These are phyloP conservation scores for Phoma sp. DNA, from an alignment of 2,329 filamentous ascomycete genomes.

Conservation along the genomic window DNA sequence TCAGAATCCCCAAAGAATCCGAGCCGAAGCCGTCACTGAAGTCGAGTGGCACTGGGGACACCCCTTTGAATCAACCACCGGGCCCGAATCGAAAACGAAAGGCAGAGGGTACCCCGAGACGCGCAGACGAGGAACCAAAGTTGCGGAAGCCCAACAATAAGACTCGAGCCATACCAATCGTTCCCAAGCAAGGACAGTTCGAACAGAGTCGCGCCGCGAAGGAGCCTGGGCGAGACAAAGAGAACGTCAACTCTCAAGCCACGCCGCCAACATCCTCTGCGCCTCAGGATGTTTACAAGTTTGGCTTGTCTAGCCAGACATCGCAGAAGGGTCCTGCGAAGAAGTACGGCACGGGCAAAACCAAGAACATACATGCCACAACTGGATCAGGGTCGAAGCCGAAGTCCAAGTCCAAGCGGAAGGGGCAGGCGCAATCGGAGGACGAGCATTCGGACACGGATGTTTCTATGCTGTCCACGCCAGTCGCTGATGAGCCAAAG, in stretches of 20 bases:
- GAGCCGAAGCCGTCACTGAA: neutral
- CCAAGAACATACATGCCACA: conserved; percentile 21
- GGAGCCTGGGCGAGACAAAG: conserved; percentile 22
- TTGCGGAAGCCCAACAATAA: conserved; percentile 7
- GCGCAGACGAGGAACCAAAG: neutral
- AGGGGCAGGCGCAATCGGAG: neutral
- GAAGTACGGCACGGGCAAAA: conserved; percentile 2
- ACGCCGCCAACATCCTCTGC: conserved; percentile 5
- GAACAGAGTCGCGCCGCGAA: conserved; percentile 19
- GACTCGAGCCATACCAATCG: too few species aligned
- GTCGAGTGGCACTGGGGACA: neutral
- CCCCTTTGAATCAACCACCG: neutral
- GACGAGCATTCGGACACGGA: neutral
- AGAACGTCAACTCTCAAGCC: conserved; percentile 13
- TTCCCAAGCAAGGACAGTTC: neutral
- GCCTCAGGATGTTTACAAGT: neutral
- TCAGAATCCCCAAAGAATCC: neutral
- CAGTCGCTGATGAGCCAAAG: neutral
- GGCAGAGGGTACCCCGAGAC: neutral
- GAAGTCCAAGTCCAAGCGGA: neutral
- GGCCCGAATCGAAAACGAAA: conserved; percentile 4
- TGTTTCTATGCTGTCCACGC: neutral
- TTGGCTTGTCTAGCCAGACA: conserved; percentile 11
- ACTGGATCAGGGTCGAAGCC: too few species aligned
- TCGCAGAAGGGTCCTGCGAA: neutral